Evolutionary conservation across 371 early-diverging fungal genomes (phyloP).

Genomic region (Mortierella sp.): DNA sequence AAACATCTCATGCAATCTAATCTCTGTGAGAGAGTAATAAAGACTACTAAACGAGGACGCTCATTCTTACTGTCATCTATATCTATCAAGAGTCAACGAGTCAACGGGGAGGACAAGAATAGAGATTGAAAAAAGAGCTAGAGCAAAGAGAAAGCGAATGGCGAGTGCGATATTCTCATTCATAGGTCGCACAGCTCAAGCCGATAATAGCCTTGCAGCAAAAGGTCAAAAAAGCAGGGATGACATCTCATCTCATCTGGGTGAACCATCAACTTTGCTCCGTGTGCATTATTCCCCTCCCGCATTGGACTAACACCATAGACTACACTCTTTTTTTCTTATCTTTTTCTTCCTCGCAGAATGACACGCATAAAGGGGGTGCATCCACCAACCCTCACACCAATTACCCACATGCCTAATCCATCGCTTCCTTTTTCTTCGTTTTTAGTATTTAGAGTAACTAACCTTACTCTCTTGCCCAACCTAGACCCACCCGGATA

Average conservation of each 20-base stretch:
- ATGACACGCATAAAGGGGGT: no score
- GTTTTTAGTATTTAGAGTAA: background rate
- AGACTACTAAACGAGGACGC: no score
- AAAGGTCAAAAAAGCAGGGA: no score
- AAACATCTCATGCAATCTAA: constrained; percentile 9
- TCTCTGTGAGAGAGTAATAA: no score
- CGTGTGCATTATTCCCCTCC: background rate
- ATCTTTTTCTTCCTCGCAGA: no score
- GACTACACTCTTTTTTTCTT: background rate
- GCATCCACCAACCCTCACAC: background rate
- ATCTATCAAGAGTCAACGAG: no score
- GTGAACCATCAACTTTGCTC: background rate
- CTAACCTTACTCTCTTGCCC: background rate
- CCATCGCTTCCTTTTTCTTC: background rate
- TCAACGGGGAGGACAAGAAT: background rate
- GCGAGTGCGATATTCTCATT: background rate
- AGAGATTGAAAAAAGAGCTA: background rate
- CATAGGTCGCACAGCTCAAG: background rate
- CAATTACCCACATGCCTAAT: background rate
- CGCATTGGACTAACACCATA: background rate
- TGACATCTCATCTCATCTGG: background rate
- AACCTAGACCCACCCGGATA: no score
- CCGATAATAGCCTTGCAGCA: background rate
- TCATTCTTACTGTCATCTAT: no score
- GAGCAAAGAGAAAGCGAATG: background rate